Base-by-base conservation (phyloP, 2,329 filamentous ascomycete genomes). In the Talaromyces islandicus region DNA sequence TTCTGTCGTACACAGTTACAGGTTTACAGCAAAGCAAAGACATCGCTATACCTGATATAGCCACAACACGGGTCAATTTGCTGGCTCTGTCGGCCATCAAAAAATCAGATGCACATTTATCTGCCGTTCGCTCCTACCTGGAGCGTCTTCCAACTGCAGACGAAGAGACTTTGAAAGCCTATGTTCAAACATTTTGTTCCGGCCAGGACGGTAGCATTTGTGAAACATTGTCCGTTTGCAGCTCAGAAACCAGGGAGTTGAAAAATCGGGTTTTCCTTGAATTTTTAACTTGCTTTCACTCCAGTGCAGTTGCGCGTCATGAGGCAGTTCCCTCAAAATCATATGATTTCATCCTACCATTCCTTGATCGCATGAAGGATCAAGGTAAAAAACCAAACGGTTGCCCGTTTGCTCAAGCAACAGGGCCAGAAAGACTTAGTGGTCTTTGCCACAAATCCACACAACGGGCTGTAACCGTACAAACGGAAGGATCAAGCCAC, bases 21-120 rank as follows among this genome's bases (percentile, higher is more conserved):
- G 25, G 64, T 11, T 54, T 74, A 52, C 63, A 65, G 32, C 51
- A 60, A 1, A 59, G 48, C 19, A 24, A 43, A 30, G 19, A 55
- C 6, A 21, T 52, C 1, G 35, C 59, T 4, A 35, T 25, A 2
- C 17, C 58, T 17, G 58, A 62, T 29, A 55, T 71, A 4, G 46
- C 61, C 2, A 65, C 56, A 35, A 41, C 71, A 11, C 62, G 65
- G n/a, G 41, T 73, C 3, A 64, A 70, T 10, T 60, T 62, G 27
- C 58, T 66, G 14, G 53, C 73, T 4, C 55, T 75, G 25, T 57
- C 58, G 10, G 66, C 66, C 1, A 61, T 75, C 24, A 65, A 67
- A 38, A 59, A 53, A 2, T 58, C 56, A 1, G 19, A 50, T n/a
- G 4, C 29, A 12, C 54, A 43, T 3, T 46, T 27, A 27, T 4